Evolutionary conservation across 345 rosid species (phyloP).

Genomic region (Erysimum cheiranthoides): DNA sequence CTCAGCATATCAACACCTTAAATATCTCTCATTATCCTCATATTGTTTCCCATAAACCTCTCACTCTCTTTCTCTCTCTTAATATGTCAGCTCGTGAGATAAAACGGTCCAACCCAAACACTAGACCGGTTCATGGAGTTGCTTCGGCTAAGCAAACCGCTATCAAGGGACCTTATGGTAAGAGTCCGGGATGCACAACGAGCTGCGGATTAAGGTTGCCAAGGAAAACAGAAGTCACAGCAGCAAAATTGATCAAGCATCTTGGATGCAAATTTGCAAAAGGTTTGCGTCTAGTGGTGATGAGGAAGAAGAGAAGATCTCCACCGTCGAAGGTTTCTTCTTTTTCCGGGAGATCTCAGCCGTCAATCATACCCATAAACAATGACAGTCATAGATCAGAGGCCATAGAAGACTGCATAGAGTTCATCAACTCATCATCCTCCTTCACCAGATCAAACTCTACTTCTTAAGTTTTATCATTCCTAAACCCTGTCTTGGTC

Average conservation of each 20-base stretch:
- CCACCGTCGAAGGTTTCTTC: conserved; percentile 48
- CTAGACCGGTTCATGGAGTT: conserved; percentile 22
- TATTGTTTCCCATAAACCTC: conserved; percentile 8
- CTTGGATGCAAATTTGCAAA: conserved; percentile 57
- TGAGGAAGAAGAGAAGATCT: conserved; percentile 50
- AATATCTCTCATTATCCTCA: conserved; percentile 34
- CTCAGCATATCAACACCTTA: conserved; percentile 23
- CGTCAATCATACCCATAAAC: conserved; percentile 48
- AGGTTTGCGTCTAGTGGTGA: conserved; percentile 53
- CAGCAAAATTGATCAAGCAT: conserved; percentile 55
- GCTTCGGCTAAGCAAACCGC: conserved; percentile 22
- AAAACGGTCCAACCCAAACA: conserved; percentile 35
- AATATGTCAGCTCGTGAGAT: conserved; percentile 50
- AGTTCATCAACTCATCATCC: conserved; percentile 78
- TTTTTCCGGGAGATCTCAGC: conserved; percentile 50
- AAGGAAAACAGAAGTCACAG: conserved; percentile 50
- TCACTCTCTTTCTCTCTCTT: conserved; percentile 22
- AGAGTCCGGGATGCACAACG: conserved; percentile 43
- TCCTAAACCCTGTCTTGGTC: neutral
- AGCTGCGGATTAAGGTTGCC: conserved; percentile 58
- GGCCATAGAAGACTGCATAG: conserved; percentile 83
- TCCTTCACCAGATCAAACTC: conserved; percentile 67
- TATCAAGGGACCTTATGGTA: conserved; percentile 30
- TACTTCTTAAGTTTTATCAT: conserved; percentile 36
- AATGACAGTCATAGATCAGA: conserved; percentile 65